These are phyloP conservation scores for Amorphotheca resinae DNA, from an alignment of 495 filamentous ascomycete genomes.

Conservation along the genomic window DNA sequence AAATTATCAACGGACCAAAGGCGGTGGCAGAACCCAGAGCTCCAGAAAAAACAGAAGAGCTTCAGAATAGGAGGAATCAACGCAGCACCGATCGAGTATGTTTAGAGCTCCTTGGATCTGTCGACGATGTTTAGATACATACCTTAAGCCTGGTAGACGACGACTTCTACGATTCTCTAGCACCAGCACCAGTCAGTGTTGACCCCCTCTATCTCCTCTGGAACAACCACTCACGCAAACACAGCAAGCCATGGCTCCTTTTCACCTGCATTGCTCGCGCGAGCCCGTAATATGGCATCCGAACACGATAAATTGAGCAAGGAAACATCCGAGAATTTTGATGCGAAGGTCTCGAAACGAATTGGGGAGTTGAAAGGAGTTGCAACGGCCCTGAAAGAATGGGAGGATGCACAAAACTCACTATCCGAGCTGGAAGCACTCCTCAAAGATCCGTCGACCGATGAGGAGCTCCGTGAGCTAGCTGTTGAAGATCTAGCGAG, in stretches of 20 bases:
- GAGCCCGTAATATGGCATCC: constrained; percentile 48
- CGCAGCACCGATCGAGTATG: no score
- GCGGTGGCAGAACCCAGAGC: no score
- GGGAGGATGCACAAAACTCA: constrained; percentile 44
- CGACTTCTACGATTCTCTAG: constrained; percentile 32
- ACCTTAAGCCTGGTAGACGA: constrained; percentile 24
- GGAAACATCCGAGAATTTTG: constrained; percentile 49
- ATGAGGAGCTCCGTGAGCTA: constrained; percentile 44
- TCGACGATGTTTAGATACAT: constrained; percentile 34
- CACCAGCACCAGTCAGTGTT: constrained; percentile 20
- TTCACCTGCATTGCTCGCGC: constrained; percentile 46
- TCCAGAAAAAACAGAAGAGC: not conserved
- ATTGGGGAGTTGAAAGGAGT: constrained; percentile 65
- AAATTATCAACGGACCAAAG: no score
- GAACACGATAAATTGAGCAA: constrained; percentile 51
- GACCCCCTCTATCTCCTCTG: not conserved
- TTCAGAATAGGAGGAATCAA: no score
- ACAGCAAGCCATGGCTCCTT: constrained; percentile 32
- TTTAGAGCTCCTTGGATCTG: constrained; percentile 42
- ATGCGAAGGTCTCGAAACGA: constrained; percentile 59
- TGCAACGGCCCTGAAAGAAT: constrained; percentile 55
- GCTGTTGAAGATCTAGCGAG: constrained; percentile 64
- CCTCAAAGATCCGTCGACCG: constrained; percentile 31
- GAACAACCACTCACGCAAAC: constrained; percentile 4
- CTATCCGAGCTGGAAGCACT: constrained; percentile 40